Base-by-base conservation (phyloP, 371 early-diverging fungal genomes). In the Chytridiales sp. region DNA sequence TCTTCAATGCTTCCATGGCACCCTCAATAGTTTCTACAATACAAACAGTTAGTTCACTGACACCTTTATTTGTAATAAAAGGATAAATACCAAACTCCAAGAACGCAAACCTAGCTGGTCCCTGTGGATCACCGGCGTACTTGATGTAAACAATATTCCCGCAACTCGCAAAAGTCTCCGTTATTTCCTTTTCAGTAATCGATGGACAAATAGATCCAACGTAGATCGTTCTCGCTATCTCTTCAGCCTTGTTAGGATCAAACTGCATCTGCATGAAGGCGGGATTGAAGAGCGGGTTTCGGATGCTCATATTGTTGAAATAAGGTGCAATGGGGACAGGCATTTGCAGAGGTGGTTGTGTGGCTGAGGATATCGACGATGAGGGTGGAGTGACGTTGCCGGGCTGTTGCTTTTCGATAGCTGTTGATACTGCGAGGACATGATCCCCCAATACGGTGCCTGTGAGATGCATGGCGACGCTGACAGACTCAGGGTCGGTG, bases 221-320 rank as follows among this genome's bases (percentile, higher is more conserved):
- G 50, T 89, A 87, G 2, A 87, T 68, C 1, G 86, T 86, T n/a
- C 86, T 78, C 8, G 85, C 75, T 32, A 85, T 86, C 56, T 84
- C 85, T 26, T 86, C 85, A 1, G 84, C 78, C 56, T 81, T 81
- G 11, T 59, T 66, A 0, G 85, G 85, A 61, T 86, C 86, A 22
- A 60, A 40, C 0, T 56, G 62, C 29, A 59, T 40, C 47, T 70
- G 52, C 17, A 63, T 49, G 5, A n/a, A n/a, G 54, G 54, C 26
- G 70, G 71, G 43, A 62, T 63, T 48, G 36, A 52, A 59, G 56
- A 57, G 26, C 22, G n/a, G n/a, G n/a, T n/a, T 56, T 19, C 36
- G 29, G 47, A 56, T 56, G 57, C n/a, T n/a, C n/a, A n/a, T n/a
- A n/a, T n/a, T n/a, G n/a, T n/a, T n/a, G n/a, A n/a, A n/a, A n/a